Evolutionary conservation across 805 yeast genomes (phyloP).

Genomic region (Debaryomyces castellii): DNA sequence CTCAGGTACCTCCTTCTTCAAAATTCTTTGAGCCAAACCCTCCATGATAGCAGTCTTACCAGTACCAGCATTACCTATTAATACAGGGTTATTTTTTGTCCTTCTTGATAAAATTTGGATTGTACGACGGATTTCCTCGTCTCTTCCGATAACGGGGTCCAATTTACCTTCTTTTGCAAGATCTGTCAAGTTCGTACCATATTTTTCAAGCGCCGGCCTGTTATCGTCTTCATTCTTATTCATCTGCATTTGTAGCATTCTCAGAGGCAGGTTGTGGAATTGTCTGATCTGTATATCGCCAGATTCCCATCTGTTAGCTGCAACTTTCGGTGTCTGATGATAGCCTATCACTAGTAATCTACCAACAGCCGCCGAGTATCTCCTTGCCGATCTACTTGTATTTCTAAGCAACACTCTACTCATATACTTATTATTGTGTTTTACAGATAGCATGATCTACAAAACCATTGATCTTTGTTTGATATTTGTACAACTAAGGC

Average conservation of each 20-base stretch:
- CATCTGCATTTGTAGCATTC: constrained; percentile 38
- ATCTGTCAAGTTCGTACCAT: constrained; percentile 82
- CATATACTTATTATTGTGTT: neutral
- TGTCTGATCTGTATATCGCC: neutral
- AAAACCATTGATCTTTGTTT: neutral
- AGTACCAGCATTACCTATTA: constrained; percentile 96
- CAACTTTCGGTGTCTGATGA: neutral
- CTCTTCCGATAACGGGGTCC: constrained; percentile 97
- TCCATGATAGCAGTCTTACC: constrained; percentile 98
- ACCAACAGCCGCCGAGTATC: neutral
- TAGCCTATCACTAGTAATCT: neutral
- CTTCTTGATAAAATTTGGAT: constrained; percentile 89
- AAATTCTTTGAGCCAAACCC: constrained; percentile 91
- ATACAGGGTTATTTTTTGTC: constrained; percentile 92
- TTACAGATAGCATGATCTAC: neutral
- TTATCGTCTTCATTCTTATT: constrained; percentile 48
- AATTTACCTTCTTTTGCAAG: constrained; percentile 86
- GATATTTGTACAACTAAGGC: neutral
- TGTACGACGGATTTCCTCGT: constrained; percentile 90
- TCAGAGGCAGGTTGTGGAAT: neutral
- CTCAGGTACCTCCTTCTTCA: constrained; percentile 92
- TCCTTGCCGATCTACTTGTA: neutral
- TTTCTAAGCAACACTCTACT: neutral
- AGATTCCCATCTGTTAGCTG: neutral
- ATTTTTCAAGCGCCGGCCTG: constrained; percentile 75